phyloP scores from a whole-genome alignment of 2,329 filamentous ascomycete species.

The Leptographium lundbergii region DNA sequence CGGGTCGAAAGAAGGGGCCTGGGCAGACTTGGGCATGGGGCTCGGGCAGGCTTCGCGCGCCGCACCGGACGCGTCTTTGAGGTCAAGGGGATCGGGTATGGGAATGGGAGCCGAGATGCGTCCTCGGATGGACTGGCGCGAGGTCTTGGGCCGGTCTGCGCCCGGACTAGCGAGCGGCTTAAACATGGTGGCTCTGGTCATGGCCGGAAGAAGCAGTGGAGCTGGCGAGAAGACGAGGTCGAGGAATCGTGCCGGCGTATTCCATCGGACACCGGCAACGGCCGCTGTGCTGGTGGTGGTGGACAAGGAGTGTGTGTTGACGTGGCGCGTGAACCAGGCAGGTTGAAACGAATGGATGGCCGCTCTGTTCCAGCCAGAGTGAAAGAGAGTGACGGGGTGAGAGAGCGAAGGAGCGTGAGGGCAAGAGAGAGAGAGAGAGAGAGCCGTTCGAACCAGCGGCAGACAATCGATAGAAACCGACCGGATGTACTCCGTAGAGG shows the following conservation, averaged over 20 bases:
- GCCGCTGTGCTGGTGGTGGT: background rate
- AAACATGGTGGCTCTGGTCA: conserved; percentile 23
- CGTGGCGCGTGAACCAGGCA: no score
- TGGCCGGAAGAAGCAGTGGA: background rate
- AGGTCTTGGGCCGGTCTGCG: conserved; percentile 26
- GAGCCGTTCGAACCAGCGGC: no score
- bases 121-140: conserved; percentile 38
- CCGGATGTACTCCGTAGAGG: no score
- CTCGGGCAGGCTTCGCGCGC: background rate
- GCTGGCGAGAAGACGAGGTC: background rate
- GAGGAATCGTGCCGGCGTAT: background rate
- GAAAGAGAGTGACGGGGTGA: no score
- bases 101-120: conserved; percentile 51
- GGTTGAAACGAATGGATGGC: no score
- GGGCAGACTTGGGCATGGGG: no score
- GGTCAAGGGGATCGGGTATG: conserved; percentile 28
- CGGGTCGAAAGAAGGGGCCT: no score
- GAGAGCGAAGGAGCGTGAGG: no score
- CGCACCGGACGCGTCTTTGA: background rate
- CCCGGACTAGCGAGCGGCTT: conserved; percentile 25
- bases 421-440: no score
- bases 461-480: no score
- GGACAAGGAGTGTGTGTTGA: background rate
- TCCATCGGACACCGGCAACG: background rate
- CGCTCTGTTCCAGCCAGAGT: no score